Conservation (phyloP, 75 land plant genomes). For the Sequoia sempervirens region DNA sequence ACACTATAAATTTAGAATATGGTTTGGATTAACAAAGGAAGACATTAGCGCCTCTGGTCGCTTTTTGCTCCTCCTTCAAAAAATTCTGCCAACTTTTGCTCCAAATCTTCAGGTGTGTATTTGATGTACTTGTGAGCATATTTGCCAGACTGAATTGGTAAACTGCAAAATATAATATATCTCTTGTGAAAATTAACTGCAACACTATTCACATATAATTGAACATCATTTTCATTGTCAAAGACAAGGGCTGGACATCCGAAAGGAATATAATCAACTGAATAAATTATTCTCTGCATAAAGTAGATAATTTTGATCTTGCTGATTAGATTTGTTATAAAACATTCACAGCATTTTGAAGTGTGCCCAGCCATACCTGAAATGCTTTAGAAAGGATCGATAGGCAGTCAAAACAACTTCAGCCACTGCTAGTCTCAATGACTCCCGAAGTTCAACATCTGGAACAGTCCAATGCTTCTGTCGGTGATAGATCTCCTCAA, state of each 20-base stretch:
- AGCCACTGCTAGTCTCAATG: slow-evolving; percentile 32
- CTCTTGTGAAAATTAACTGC: neutral
- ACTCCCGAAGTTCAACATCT: slow-evolving; percentile 38
- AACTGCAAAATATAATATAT: slow-evolving; percentile 1
- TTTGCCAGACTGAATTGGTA: slow-evolving; percentile 3
- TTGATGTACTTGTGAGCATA: slow-evolving; percentile 17
- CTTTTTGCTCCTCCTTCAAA: slow-evolving; percentile 14
- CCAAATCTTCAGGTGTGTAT: slow-evolving; percentile 15
- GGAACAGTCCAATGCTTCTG: slow-evolving; percentile 42
- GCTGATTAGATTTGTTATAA: neutral
- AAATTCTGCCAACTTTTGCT: slow-evolving; percentile 7
- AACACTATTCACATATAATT: neutral
- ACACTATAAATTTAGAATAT: neutral
- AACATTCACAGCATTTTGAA: neutral
- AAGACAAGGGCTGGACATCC: neutral
- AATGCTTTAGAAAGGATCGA: slow-evolving; percentile 33
- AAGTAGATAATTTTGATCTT: too few relatives aligned
- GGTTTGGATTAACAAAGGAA: neutral
- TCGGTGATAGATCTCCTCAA: slow-evolving; percentile 36
- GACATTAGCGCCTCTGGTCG: neutral
- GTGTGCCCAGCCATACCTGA: neutral
- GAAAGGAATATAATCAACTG: neutral
- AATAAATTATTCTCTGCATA: neutral
- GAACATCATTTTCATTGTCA: neutral
- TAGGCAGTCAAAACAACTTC: slow-evolving; percentile 41